A percentile compares a stretch with the other conserved stretches of the same genome.
phyloP scores from a whole-genome alignment of 352 stramenopile species.

The Phytophthora pluvialis region DNA sequence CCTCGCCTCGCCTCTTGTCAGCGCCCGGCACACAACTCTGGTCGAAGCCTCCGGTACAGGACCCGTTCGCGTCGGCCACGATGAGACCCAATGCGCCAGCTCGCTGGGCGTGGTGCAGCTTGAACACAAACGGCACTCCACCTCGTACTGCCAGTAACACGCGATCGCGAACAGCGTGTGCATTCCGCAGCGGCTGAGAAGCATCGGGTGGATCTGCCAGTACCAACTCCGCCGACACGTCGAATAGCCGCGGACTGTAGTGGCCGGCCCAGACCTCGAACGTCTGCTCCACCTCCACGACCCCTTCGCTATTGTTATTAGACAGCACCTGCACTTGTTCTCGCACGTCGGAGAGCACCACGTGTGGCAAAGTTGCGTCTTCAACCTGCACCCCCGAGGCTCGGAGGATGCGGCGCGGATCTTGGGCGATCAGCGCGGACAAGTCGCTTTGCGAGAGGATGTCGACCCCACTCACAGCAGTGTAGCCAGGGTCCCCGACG shows the following conservation, averaged over 20 bases:
- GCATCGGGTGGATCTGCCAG: constrained; percentile 68
- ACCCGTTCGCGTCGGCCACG: constrained; percentile 54
- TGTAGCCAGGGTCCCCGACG: constrained; percentile 53
- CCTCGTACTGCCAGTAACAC: constrained; percentile 64
- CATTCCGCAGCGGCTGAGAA: constrained; percentile 57
- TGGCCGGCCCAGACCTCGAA: constrained; percentile 74
- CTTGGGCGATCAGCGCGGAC: constrained; percentile 25
- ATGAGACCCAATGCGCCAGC: constrained; percentile 75
- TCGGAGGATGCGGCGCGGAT: constrained; percentile 34
- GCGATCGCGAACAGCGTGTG: constrained; percentile 54
- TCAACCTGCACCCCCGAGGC: constrained; percentile 24
- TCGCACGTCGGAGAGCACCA: constrained; percentile 68
- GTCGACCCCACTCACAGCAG: constrained; percentile 28
- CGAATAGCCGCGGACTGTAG: constrained; percentile 68
- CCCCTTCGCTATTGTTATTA: constrained; percentile 18
- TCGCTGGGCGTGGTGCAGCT: constrained; percentile 63
- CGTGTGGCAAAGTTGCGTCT: constrained; percentile 29
- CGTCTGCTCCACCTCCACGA: constrained; percentile 17
- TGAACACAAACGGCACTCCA: constrained; percentile 69
- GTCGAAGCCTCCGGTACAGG: constrained; percentile 64
- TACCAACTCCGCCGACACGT: constrained; percentile 73
- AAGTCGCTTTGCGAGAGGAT: constrained; percentile 41
- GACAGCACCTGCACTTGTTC: constrained; percentile 45
- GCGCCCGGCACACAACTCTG: constrained; percentile 71
- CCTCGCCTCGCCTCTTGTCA: constrained; percentile 51